Percentiles rank a stretch among this genome's conserved stretches.
Conservation (phyloP, 306 rosid species). For the Lathyrus aphaca region DNA sequence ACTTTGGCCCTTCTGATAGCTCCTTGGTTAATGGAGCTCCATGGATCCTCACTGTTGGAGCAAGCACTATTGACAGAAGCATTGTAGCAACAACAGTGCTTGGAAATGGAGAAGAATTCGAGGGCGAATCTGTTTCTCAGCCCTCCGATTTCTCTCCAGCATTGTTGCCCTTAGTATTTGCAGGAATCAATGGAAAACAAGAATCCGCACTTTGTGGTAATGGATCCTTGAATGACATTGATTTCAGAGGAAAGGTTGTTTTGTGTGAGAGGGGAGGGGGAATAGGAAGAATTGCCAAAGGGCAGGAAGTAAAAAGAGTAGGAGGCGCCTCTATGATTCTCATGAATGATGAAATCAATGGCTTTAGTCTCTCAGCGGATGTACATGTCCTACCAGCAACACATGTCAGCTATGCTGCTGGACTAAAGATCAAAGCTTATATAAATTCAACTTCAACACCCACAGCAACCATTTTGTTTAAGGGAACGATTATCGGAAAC, state of each 20-base stretch:
- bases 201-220: conserved; percentile 53
- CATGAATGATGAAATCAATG: conserved; percentile 50
- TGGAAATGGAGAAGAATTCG: conserved; percentile 51
- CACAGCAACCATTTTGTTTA: conserved; percentile 61
- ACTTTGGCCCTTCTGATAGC: conserved; percentile 53
- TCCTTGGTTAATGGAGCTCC: conserved; percentile 69
- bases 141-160: conserved; percentile 47
- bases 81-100: conserved; percentile 52
- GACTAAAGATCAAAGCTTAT: conserved; percentile 58
- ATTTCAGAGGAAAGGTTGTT: conserved; percentile 59
- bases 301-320: conserved; percentile 63
- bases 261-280: conserved; percentile 73
- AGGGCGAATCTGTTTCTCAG: conserved; percentile 55
- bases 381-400: conserved; percentile 68
- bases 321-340: conserved; percentile 77
- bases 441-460: conserved; percentile 64
- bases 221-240: conserved; percentile 50
- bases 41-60: conserved; percentile 74
- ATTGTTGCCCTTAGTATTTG: conserved; percentile 52
- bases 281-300: conserved; percentile 55
- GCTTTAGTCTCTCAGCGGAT: conserved; percentile 57
- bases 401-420: conserved; percentile 61
- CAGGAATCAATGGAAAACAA: conserved; percentile 56
- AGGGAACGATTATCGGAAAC: conserved; percentile 61
- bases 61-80: conserved; percentile 65